Base-by-base conservation (phyloP, 805 yeast genomes). In the Lipomyces mesembrius region DNA sequence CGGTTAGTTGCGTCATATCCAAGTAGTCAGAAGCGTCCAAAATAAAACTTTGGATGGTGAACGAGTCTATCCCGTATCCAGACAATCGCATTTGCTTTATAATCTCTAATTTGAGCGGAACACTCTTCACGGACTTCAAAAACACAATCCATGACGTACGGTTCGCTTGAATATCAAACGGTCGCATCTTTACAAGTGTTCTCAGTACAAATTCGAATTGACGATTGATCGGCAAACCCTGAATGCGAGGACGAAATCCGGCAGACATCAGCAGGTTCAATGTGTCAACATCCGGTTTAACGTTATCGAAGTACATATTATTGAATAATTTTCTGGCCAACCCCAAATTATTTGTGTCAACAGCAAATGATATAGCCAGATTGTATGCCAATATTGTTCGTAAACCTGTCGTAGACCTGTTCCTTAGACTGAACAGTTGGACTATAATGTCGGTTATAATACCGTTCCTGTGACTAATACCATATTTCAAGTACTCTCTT, bases 201-300 rank as follows among this genome's bases (percentile, higher is more conserved):
- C 57, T 39, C 2, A 46, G 5, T 25, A 64, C 43, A 17, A 25
- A 52, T 22, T 25, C 55, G n/a, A 52, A 25, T 17, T 29, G 29
- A n/a, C 20, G n/a, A n/a, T 37, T 25, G 43, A n/a, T 17, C 35
- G 57, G 35, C 34, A 53, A 20, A n/a, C 59, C 56, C 14, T 37
- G 37, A 37, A 20, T 12, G 14, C 54, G 55, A 9, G 49, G 20
- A 35, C 34, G 53, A 35, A 35, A 17, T 25, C 60, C 55, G 17
- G 65, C 37, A 17, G 57, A 51, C 35, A 65, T 65, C 8, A 65
- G 35, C n/a, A 46, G 35, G 57, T 67, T 67, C 32, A 67, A 64
- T 2, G 70, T 64, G 6, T 59, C 58, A 14, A 60, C 59, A 29
- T 63, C 52, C 17, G 68, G 70, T 3, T n/a, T 11, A 25, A 63